Percentiles rank a stretch among this genome's conserved stretches.
Conservation (phyloP, 2,329 filamentous ascomycete species). For the Aspergillus texensis region DNA sequence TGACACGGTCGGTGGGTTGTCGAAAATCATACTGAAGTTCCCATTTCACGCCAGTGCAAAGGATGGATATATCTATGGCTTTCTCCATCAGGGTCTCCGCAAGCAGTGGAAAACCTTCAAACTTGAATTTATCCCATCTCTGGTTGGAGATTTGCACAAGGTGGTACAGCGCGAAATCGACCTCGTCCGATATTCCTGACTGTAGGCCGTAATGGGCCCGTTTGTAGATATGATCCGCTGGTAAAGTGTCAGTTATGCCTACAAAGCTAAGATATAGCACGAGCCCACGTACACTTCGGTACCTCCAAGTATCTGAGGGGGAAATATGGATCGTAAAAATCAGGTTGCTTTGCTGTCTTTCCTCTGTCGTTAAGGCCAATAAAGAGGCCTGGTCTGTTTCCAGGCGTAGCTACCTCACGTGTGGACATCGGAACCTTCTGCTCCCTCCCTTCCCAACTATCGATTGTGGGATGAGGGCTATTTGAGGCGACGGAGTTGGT, state of each 20-base stretch:
- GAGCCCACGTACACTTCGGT: slow-evolving; percentile 35
- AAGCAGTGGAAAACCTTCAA: slow-evolving; percentile 85
- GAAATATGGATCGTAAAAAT: slow-evolving; percentile 44
- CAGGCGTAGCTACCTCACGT: slow-evolving; percentile 46
- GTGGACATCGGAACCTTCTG: slow-evolving; percentile 43
- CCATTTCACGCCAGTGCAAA: slow-evolving; percentile 86
- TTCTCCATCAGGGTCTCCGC: slow-evolving; percentile 88
- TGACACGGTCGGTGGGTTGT: slow-evolving; percentile 55
- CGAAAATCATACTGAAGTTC: slow-evolving; percentile 68
- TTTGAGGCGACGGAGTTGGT: slow-evolving; percentile 34
- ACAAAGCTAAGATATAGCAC: not conserved
- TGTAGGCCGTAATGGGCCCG: slow-evolving; percentile 82
- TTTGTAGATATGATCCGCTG: slow-evolving; percentile 73
- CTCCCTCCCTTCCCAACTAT: slow-evolving; percentile 43
- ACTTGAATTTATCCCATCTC: slow-evolving; percentile 91
- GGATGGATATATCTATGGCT: slow-evolving; percentile 72
- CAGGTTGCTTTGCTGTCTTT: slow-evolving; percentile 37
- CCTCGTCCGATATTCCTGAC: slow-evolving; percentile 76
- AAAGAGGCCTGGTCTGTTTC: slow-evolving; percentile 45
- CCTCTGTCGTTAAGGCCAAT: slow-evolving; percentile 27
- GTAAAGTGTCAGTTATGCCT: slow-evolving; percentile 17
- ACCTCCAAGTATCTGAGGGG: slow-evolving; percentile 40
- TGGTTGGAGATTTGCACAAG: slow-evolving; percentile 95
- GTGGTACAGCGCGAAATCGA: slow-evolving; percentile 91
- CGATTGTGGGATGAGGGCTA: slow-evolving; percentile 33